A percentile compares a stretch with the other conserved stretches of the same genome.
These are phyloP conservation scores for Solanum gracilifrons DNA, from an alignment of 257 asterid genomes.

Conservation along the genomic window DNA sequence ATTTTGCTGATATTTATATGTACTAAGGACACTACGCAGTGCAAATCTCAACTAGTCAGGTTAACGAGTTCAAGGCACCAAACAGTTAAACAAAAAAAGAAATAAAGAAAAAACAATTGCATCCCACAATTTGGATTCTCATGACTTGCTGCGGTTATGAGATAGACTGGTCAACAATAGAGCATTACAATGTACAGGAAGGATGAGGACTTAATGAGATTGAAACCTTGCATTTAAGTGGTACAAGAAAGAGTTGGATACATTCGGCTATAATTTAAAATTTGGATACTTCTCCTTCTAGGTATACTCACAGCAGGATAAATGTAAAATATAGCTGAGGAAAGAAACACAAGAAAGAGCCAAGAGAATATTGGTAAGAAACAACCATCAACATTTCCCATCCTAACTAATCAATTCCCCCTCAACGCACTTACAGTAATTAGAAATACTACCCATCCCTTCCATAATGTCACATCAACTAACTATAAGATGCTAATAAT, in stretches of 20 bases:
- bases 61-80: neutral
- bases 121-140: neutral
- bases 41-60: neutral
- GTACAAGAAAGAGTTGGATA: neutral
- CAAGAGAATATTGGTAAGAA: neutral
- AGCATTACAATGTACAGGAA: neutral
- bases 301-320: neutral
- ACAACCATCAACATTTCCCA: neutral
- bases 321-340: neutral
- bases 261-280: neutral
- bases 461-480: conserved; percentile 8
- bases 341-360: conserved; percentile 2
- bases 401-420: conserved; percentile 1
- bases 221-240: neutral
- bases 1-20: neutral
- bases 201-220: neutral
- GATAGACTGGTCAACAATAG: neutral
- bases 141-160: neutral
- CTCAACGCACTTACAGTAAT: conserved; percentile 18
- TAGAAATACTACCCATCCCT: conserved; percentile 5
- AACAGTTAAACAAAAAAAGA: neutral
- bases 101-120: neutral
- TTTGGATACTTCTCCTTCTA: neutral
- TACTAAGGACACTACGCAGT: neutral
- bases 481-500: neutral